Evolutionary conservation across 2,329 filamentous ascomycete genomes (phyloP), one percentile per base, ranked within the genome.

Genomic region (Calycina marina): DNA sequence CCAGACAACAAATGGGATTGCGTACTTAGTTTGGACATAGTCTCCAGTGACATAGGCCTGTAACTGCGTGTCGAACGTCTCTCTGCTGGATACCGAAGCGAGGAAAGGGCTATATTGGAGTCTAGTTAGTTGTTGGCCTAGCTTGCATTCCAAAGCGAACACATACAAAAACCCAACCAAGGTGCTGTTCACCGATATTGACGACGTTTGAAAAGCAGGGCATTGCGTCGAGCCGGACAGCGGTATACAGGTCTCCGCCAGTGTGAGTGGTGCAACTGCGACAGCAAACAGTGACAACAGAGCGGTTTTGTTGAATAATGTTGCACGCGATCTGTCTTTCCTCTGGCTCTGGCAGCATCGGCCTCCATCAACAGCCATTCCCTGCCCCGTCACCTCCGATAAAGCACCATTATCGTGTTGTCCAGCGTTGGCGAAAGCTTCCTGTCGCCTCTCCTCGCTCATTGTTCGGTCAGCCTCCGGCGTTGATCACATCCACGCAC

Each of bases 1-100:
- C 25, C 30, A 16, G 30, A 14, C 13, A 11, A 25, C 14, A 14
- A 17, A 11, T 18, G 24, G 15, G 35, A 18, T 31, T 18, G 38
- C 74, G 54, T 67, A 94, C 85, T 92, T 82, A 51, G 67, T 57
- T 50, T 76, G 70, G 31, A 88, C 71, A 59, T 86, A 96, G 40
- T 65, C 67, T 22, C 74, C 77, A 34, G 69, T 61, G 32, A 94
- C 68, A 56, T 92, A 94, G 35, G 68, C 62, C 31, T 59, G 63
- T 49, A 98, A 59, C 49, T 79, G 69, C 25, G 64, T 54, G 55
- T 98, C 90, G 53, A 98, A 98, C 6, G 77, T 72, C 33, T 67
- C 58, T 11, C 69, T 67, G 52, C 79, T 76, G 27, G 79, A 79
- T 46, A 96, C 90, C 54, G 69, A 82, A 42, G 73, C 63, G 43